Conservation (phyloP, 441 rosid genomes). For the Erysimum pusillum region DNA sequence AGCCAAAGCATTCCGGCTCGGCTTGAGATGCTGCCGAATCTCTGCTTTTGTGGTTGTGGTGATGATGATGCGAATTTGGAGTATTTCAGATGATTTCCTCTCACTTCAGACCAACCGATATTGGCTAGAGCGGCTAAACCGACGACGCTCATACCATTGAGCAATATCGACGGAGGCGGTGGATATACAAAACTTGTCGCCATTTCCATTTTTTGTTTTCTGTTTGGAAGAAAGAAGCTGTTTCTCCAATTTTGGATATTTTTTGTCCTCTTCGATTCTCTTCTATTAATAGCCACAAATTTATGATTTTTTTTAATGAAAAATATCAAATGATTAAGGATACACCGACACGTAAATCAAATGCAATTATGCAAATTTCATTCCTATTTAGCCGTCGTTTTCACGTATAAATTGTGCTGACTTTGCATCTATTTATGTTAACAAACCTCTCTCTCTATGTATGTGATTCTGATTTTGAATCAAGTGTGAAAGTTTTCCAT, state of each 20-base stretch:
- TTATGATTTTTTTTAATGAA: background rate
- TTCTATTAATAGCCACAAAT: conserved; percentile 30
- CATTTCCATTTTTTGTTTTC: conserved; percentile 31
- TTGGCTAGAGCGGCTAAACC: conserved; percentile 48
- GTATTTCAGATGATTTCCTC: conserved; percentile 67
- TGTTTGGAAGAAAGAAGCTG: background rate
- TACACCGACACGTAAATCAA: conserved; percentile 18
- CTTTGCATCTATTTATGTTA: background rate
- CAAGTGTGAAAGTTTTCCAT: conserved; percentile 16
- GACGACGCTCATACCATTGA: conserved; percentile 55
- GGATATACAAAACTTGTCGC: conserved; percentile 45
- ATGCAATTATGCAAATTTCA: background rate
- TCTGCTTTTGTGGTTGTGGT: background rate
- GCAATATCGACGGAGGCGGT: conserved; percentile 55
- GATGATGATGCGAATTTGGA: conserved; percentile 62
- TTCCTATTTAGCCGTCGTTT: background rate
- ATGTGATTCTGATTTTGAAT: no score
- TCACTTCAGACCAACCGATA: conserved; percentile 56
- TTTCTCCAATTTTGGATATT: background rate
- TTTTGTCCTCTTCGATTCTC: background rate
- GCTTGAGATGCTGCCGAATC: conserved; percentile 48
- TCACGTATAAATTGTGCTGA: background rate
- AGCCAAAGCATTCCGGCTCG: conserved; percentile 68
- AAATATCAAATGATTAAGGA: background rate
- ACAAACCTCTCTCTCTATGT: background rate